Conservation (phyloP, 2,329 filamentous ascomycete genomes). For the Aspergillus terreus region DNA sequence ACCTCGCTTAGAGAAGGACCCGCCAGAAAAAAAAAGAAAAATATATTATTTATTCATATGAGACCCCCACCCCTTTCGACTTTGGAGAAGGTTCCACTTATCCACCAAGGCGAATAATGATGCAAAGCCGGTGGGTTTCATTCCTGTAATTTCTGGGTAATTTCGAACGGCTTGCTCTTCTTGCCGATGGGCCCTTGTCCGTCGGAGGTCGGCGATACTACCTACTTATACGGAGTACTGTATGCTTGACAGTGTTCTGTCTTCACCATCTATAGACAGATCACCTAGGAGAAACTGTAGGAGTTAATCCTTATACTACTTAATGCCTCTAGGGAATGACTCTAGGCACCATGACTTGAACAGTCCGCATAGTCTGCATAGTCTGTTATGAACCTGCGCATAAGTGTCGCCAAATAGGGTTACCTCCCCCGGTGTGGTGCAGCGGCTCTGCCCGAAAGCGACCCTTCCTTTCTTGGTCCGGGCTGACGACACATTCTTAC, state of each 20-base stretch:
- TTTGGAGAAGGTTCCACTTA: not conserved
- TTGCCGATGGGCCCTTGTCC: not conserved
- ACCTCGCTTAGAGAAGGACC: slow-evolving; percentile 30
- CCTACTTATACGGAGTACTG: no score
- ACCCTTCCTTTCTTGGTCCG: slow-evolving; percentile 12
- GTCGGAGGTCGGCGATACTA: no score
- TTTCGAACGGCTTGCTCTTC: not conserved
- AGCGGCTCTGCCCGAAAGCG: slow-evolving; percentile 17
- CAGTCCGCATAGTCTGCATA: not conserved
- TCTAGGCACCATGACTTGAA: no score
- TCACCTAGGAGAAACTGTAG: no score
- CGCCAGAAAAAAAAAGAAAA: not conserved
- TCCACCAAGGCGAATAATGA: not conserved
- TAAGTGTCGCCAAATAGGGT: slow-evolving; percentile 7
- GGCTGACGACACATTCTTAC: slow-evolving; percentile 11
- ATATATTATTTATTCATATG: no score
- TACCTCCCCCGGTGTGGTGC: slow-evolving; percentile 11
- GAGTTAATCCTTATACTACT: no score
- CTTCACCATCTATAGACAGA: no score
- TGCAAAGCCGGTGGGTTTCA: not conserved
- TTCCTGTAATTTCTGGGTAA: slow-evolving; percentile 1
- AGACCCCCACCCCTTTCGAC: not conserved
- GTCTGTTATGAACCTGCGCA: not conserved
- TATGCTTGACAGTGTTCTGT: no score
- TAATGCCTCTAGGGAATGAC: no score